Evolutionary conservation across 192 early-diverging fungal species (phyloP), one percentile per base, ranked within the genome.

Genomic region (Coemansia sp.): DNA sequence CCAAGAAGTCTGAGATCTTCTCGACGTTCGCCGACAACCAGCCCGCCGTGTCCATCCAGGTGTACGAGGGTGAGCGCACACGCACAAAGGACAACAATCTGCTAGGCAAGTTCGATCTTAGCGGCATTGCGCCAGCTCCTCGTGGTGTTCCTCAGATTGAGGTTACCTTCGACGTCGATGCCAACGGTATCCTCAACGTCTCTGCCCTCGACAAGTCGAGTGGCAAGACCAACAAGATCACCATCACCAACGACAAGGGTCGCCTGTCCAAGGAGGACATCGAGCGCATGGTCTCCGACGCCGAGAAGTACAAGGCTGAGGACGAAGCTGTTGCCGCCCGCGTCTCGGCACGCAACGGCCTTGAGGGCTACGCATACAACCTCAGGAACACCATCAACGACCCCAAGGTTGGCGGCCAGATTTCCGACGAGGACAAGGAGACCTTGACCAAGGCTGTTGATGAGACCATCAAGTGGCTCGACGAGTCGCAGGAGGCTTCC

Each of bases 201-300:
- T 85, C 87, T 65, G 95, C 94, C 61, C 81, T 91, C 65, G 95
- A 96, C 87, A 96, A 97, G 91, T 91, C 93, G 72, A 96, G 93
- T 65, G 93, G 94, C 64, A 87, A 89, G 72, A 89, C 91, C 73
- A 94, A 95, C 89, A 97, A 94, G 89, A 97, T 97, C 84, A 97
- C 95, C 83, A 96, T 99, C 88, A 96, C 95, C 87, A 95, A 96
- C 89, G 95, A 97, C 89, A 96, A 97, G 90, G 95, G 95, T 65
- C 92, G 94, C 77, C 89, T 99, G 63, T 91, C 94, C 68, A 95
- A 98, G 90, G 97, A 98, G 77, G 95, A 98, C 73, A 98, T 99
- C 75, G 95, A 99, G 84, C 94, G 95, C 76, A 96, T 97, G 94
- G 92, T 98, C 49, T 65, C 75, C 63, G 94, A 98, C 47, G 94